Evolutionary conservation across 225 moss, liverwort and hornwort species (phyloP).

Genomic region (Polytrichum commune): DNA sequence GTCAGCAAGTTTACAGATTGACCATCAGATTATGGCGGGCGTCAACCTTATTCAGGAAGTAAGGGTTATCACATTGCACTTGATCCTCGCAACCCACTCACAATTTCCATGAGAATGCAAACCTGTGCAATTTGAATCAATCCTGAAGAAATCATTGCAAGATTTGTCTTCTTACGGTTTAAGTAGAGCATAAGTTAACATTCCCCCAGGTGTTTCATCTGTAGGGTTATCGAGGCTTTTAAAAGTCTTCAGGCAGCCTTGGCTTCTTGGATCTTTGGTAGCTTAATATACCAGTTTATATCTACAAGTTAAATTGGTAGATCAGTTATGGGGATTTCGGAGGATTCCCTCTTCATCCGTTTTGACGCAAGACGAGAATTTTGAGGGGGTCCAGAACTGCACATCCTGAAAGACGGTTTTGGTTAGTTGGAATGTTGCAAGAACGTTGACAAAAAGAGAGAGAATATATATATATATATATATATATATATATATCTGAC

Average conservation of each 20-base stretch:
- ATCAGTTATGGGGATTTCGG: neutral
- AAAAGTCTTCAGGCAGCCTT: too few relatives aligned
- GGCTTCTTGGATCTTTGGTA: too few relatives aligned
- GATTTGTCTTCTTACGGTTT: neutral
- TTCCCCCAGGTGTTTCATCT: neutral
- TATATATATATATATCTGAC: neutral
- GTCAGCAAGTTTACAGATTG: neutral
- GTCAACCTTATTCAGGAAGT: constrained; percentile 9
- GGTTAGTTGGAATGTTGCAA: neutral
- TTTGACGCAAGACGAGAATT: neutral
- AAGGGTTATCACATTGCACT: neutral
- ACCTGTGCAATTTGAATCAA: too few relatives aligned
- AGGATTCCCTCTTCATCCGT: neutral
- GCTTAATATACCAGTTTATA: neutral
- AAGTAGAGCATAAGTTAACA: neutral
- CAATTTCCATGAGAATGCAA: neutral
- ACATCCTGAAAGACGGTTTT: too few relatives aligned
- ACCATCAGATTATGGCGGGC: constrained; percentile 5
- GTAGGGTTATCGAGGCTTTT: neutral
- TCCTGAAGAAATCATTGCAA: neutral
- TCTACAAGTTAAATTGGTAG: neutral
- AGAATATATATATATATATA: neutral
- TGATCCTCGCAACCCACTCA: neutral
- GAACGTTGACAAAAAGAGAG: constrained; percentile 1
- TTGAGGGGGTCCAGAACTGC: too few relatives aligned